Conservation (phyloP, 495 filamentous ascomycete genomes). For the Neurospora sp. region DNA sequence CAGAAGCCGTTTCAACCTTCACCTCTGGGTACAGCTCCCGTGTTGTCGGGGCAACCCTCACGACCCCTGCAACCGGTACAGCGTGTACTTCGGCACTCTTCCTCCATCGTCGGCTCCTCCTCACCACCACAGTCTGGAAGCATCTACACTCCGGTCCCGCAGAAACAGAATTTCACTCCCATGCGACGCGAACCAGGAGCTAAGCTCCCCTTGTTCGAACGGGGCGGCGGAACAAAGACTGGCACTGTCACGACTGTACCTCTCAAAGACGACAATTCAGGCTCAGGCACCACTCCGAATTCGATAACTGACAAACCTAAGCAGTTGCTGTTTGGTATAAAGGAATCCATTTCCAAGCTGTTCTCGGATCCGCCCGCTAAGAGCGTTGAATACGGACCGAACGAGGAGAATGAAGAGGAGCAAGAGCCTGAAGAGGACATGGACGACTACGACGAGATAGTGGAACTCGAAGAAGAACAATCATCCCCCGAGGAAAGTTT, state of each 20-base stretch:
- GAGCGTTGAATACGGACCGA: background rate
- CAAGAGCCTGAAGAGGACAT: background rate
- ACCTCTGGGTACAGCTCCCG: background rate
- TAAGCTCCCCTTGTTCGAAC: conserved; percentile 23
- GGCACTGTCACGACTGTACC: background rate
- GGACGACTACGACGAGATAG: background rate
- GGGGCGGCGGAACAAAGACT: background rate
- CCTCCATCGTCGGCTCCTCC: background rate
- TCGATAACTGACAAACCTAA: background rate
- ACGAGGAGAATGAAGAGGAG: conserved; percentile 3
- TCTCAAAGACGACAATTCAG: background rate
- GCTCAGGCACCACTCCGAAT: background rate
- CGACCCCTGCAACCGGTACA: background rate
- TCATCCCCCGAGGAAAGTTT: conserved; percentile 5
- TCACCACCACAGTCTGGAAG: background rate
- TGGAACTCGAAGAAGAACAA: conserved; percentile 7
- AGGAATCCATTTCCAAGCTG: conserved; percentile 7
- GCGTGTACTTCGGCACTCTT: background rate
- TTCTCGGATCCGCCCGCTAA: conserved; percentile 4
- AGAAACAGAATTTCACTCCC: conserved; percentile 43
- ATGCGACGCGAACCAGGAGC: conserved; percentile 23
- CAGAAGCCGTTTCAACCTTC: background rate
- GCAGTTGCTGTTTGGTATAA: conserved; percentile 10
- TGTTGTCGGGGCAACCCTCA: background rate
- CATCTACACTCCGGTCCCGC: conserved; percentile 19